Evolutionary conservation across 148 eudicot genomes (phyloP), one percentile per base, ranked within the genome.

Genomic region (Bassia scoparia): DNA sequence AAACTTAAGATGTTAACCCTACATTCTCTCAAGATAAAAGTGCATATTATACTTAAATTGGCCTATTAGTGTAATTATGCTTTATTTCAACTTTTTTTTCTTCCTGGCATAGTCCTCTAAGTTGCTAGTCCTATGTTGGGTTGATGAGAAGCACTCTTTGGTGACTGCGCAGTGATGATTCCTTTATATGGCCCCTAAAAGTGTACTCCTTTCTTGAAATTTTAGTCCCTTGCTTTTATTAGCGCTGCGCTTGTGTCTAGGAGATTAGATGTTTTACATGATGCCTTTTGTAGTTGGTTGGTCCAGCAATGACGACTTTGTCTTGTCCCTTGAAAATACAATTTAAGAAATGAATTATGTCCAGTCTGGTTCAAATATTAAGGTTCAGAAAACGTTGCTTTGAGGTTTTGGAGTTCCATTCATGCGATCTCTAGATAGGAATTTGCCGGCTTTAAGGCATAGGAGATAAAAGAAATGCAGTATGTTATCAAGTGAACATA

Each of bases 111-210:
- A 48, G 52, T 53, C 68, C 44, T 48, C 33, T 18, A 43, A 46
- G 49, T 29, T 48, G 49, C 10, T 27, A 46, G 49, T 58, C 63
- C 38, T 29, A 48, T 46, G 76, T 72, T 61, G 76, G 68, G 68
- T 48, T 61, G 67, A 72, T 61, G 67, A 72, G 75, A 72, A 67
- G 17, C 54, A 49, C 59, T 31, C 41, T 61, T 48, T 72, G 68
- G 59, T 72, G 68, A 52, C 13, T 48, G 30, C 64, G n/a, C 54
- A 72, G 64, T 72, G 68, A 72, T 61, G 76, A 59, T 33, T 61
- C 43, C 60, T 55, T 43, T 34, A 61, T 46, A 7, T 43, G 24
- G 75, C 35, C 75, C 68, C 43, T 12, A 44, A 30, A 61, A 72
- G 12, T 30, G 75, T 44, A 43, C 70, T 23, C 50, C 34, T 24